A percentile compares a stretch with the other conserved stretches of the same genome.
These are phyloP conservation scores for Diplodia mutila DNA, from an alignment of 2,329 filamentous ascomycete species.

Conservation along the genomic window DNA sequence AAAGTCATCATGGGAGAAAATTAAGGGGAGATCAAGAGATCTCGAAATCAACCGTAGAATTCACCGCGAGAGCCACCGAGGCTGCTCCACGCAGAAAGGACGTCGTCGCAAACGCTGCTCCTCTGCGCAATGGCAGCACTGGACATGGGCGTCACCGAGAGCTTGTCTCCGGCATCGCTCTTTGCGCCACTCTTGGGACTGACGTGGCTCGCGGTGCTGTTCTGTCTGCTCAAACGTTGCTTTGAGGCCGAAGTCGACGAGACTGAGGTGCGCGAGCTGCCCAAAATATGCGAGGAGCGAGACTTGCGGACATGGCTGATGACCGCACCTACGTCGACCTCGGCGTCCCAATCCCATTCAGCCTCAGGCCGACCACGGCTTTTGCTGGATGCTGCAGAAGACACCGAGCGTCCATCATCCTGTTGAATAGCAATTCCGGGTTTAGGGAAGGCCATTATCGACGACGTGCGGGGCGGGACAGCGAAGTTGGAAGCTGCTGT, in stretches of 20 bases:
- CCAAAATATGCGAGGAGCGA: neutral
- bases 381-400: conserved; percentile 27
- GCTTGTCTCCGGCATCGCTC: neutral
- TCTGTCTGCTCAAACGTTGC: conserved; percentile 5
- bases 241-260: neutral
- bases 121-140: conserved; percentile 27
- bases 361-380: neutral
- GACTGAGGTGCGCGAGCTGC: conserved; percentile 5
- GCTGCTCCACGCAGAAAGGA: conserved; percentile 52
- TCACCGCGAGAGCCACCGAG: conserved; percentile 41
- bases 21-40: neutral
- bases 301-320: conserved; percentile 14
- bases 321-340: conserved; percentile 8
- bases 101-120: conserved; percentile 51
- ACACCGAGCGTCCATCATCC: conserved; percentile 31
- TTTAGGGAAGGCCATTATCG: neutral
- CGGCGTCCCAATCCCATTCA: conserved; percentile 2
- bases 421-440: neutral
- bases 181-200: conserved; percentile 1
- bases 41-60: neutral
- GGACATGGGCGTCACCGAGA: neutral
- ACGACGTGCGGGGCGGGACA: neutral
- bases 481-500: neutral
- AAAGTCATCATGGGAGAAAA: neutral
- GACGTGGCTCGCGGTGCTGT: conserved; percentile 19